Evolutionary conservation across 805 yeast species (phyloP), one percentile per base, ranked within the genome.

Genomic region (Tetrapisispora namnaoensis): DNA sequence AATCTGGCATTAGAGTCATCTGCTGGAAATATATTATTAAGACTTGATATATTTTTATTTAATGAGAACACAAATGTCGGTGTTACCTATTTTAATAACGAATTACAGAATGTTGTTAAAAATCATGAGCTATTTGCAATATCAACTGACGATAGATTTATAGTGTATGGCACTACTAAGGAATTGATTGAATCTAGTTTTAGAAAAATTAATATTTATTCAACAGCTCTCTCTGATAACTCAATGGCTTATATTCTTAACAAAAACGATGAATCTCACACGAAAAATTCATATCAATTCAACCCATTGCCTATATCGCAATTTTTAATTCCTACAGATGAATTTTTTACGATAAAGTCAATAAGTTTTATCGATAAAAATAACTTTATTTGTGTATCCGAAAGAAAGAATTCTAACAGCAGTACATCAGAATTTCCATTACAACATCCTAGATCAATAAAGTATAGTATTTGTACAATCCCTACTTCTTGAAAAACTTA

Each of bases 161-260:
- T 62, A 3, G 37, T 56, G 16, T 62, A 62, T 49, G 67, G 67
- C 9, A 52, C 54, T n/a, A 27, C 9, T 10, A 44, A 30, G n/a
- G 39, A 22, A 11, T 32, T n/a, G 21, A 16, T 16, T 14, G 32
- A 17, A 5, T 13, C 20, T 21, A 43, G 7, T 20, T 5, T 17
- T 2, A 35, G 21, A 4, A 28, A 28, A 2, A 16, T 30, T 14
- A 30, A 30, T 42, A 28, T 42, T 11, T 42, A 42, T 13, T 42
- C 44, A 14, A 42, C 44, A 6, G 2, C 14, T 11, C 35, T 42
- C 32, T 42, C 20, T 18, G 44, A 42, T 18, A 42, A 42, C 14
- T 42, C 44, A 20, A 20, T 42, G 27, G 4, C 2, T 11, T 2
- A 13, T 20, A n/a, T 42, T n/a, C 18, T 42, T 6, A 20, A 42